Conservation (phyloP, 2,329 filamentous ascomycete species). For the Scedosporium minutisporum region DNA sequence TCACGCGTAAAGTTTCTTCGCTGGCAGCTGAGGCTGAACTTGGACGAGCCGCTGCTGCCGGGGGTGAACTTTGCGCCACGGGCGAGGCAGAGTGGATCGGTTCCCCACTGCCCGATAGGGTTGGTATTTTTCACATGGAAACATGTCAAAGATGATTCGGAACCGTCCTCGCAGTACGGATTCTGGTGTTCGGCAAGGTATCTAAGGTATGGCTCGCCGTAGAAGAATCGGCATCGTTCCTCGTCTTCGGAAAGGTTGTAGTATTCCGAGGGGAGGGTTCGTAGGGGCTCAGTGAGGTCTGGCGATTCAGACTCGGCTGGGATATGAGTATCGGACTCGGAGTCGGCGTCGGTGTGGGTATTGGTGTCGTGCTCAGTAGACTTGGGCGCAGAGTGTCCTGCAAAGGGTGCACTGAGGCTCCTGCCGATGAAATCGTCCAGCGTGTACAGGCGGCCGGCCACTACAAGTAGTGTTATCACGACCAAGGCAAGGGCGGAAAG, state of each 20-base stretch:
- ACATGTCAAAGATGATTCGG: slow-evolving; percentile 10
- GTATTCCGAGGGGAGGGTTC: neutral
- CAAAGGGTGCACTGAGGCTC: no score
- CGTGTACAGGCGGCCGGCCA: no score
- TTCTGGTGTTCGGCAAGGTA: neutral
- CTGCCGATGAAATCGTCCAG: no score
- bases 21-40: neutral
- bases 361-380: no score
- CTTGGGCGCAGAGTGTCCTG: no score
- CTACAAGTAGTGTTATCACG: no score
- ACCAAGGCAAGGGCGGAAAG: no score
- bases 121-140: slow-evolving; percentile 15
- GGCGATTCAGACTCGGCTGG: no score
- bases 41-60: neutral
- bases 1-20: neutral
- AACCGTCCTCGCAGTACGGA: neutral
- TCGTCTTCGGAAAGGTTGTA: neutral
- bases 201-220: neutral
- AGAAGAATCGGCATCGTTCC: neutral
- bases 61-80: slow-evolving; percentile 12
- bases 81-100: slow-evolving; percentile 18
- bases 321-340: no score
- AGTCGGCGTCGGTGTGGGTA: no score
- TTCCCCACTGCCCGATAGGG: slow-evolving; percentile 5
- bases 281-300: no score